Percentiles rank a stretch among this genome's conserved stretches.
phyloP scores from a whole-genome alignment of 129 eudicot species.

The Escallonia rubra region DNA sequence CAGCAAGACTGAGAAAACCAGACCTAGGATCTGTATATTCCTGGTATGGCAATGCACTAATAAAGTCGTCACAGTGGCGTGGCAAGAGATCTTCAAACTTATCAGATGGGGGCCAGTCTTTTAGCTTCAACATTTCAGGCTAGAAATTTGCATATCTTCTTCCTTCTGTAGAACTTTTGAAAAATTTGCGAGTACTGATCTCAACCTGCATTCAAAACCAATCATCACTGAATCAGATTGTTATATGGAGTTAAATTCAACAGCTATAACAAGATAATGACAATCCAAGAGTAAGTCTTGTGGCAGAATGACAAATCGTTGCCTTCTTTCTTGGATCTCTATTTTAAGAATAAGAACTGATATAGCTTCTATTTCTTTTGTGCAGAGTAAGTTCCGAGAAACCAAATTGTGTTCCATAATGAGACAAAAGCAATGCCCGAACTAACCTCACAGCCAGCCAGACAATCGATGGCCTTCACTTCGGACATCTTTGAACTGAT shows the following conservation, averaged over 20 bases:
- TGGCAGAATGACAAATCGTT: too few species aligned
- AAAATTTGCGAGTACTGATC: slow-evolving; percentile 49
- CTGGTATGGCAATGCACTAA: slow-evolving; percentile 61
- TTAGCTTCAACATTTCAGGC: slow-evolving; percentile 65
- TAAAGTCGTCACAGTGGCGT: slow-evolving; percentile 67
- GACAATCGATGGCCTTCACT: slow-evolving; percentile 87
- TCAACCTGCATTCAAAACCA: slow-evolving; percentile 40
- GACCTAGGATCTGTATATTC: slow-evolving; percentile 62
- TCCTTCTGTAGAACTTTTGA: slow-evolving; percentile 41
- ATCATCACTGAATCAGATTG: background rate
- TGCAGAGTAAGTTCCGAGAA: too few species aligned
- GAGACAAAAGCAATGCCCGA: background rate
- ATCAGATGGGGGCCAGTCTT: slow-evolving; percentile 72
- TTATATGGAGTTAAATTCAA: too few species aligned
- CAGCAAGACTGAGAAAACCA: slow-evolving; percentile 61
- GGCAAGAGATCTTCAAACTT: slow-evolving; percentile 66
- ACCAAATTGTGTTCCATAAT: too few species aligned
- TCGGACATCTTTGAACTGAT: slow-evolving; percentile 48
- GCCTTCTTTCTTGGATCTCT: too few species aligned
- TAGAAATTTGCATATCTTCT: slow-evolving; percentile 22
- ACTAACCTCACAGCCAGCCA: slow-evolving; percentile 84
- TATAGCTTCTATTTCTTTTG: too few species aligned
- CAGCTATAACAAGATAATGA: too few species aligned
- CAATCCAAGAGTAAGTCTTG: too few species aligned
- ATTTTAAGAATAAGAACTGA: too few species aligned